Evolutionary conservation across 1,284 basidiomycete species (phyloP), one percentile per base, ranked within the genome.

Genomic region (Volvariella surrecta): DNA sequence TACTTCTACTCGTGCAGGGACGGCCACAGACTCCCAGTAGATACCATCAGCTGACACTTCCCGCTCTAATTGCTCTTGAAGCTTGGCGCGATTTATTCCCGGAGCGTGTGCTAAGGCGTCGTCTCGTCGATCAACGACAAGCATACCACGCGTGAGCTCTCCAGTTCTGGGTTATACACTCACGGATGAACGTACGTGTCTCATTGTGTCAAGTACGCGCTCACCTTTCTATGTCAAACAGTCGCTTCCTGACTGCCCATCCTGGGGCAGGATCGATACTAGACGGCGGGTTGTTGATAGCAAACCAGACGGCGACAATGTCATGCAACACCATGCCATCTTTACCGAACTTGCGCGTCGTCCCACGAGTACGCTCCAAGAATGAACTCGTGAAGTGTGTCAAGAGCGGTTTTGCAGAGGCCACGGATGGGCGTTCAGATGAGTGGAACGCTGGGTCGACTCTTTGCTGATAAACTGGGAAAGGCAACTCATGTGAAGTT

Each of bases 321-420:
- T 91, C 89, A 50, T 91, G 89, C 52, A 94, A 72, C 63, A 91
- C 87, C 77, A 92, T 77, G 6, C 74, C 81, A 59, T 92, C 89
- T 51, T 78, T 83, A n/a, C 82, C 82, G 47, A 79, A 81, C 35
- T 75, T 65, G 16, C 83, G 58, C 75, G 84, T 82, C 19, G 82
- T 64, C 47, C 82, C 80, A 28, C 87, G 67, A 3, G 89, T 79
- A 32, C 80, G 73, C 53, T 84, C 79, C 1, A 93, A 65, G 62
- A 95, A 81, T 3, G 87, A 74, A 48, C 81, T 83, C 4, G 85
- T 86, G 56, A 94, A 94, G 55, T 84, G 77, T 19, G 68, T 63
- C 15, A 93, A 54, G 2, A 76, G 78, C 4, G 70, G 46, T 56
- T 82, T 80, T 22, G 56, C 66, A 2, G 54, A 55, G 8, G 60